Evolutionary conservation across 2,329 filamentous ascomycete species (phyloP).

Genomic region (Colletotrichum sp.): DNA sequence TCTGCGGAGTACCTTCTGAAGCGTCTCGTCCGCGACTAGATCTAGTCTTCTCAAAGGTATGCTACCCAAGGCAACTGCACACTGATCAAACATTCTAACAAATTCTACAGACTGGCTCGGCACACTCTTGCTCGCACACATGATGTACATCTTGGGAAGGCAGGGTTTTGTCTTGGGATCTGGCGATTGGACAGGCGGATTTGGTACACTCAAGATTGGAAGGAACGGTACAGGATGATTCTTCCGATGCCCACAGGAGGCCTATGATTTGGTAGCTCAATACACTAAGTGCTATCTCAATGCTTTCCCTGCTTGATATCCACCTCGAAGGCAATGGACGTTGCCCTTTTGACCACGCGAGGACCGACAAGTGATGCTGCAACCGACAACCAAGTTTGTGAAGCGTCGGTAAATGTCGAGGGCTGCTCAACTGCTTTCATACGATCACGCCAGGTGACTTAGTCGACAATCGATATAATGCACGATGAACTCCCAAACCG

Average conservation of each 20-base stretch:
- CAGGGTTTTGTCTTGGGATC: not conserved
- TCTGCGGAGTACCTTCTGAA: not conserved
- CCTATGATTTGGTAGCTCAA: not conserved
- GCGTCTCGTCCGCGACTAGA: not conserved
- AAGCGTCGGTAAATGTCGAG: not conserved
- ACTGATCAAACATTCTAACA: not conserved
- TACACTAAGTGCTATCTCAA: not conserved
- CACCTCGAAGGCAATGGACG: not conserved
- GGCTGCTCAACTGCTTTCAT: not conserved
- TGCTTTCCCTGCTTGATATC: not conserved
- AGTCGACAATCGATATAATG: not conserved
- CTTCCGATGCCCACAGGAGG: not conserved
- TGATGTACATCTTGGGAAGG: not conserved
- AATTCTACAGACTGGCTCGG: not conserved
- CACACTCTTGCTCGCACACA: not conserved
- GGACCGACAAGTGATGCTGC: not conserved
- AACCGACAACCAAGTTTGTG: not conserved
- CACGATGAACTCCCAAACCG: not conserved
- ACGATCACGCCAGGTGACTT: rapidly evolving
- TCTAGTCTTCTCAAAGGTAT: not conserved
- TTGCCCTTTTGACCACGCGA: not conserved
- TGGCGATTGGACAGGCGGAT: not conserved
- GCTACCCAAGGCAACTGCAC: not conserved
- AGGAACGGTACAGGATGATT: not conserved
- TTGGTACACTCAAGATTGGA: not conserved